phyloP scores from a whole-genome alignment of 148 eudicot species.

The Silene uniflora region DNA sequence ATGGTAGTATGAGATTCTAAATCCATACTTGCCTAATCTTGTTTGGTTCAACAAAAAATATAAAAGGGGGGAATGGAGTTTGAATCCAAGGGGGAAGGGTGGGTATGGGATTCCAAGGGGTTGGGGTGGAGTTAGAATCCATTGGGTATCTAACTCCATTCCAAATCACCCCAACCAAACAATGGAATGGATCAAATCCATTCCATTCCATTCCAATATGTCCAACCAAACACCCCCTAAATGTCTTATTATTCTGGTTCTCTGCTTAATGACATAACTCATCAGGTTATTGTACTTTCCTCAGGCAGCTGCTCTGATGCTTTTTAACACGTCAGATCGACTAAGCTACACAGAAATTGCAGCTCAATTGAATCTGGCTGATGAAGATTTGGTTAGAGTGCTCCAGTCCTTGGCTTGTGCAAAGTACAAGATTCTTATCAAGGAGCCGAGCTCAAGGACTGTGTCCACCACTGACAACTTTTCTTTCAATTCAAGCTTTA shows the following conservation, averaged over 20 bases:
- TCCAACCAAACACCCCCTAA: too few species aligned
- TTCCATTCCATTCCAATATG: too few species aligned
- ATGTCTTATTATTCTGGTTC: not conserved
- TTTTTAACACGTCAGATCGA: constrained; percentile 41
- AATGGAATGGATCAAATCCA: too few species aligned
- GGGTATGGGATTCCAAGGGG: too few species aligned
- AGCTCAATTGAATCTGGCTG: constrained; percentile 38
- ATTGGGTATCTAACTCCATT: too few species aligned
- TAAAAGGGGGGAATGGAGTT: too few species aligned
- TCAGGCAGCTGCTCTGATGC: constrained; percentile 53
- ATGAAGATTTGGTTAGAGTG: constrained; percentile 45
- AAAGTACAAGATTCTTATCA: constrained; percentile 37
- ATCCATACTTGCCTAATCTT: too few species aligned
- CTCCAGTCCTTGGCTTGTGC: constrained; percentile 47
- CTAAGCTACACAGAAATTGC: constrained; percentile 38
- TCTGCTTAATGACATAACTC: not conserved
- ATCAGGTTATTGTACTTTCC: not conserved
- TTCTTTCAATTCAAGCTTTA: constrained; percentile 39
- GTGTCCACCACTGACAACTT: constrained; percentile 37
- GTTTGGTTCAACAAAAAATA: too few species aligned
- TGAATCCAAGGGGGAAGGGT: too few species aligned
- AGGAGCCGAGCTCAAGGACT: constrained; percentile 33
- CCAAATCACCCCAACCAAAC: too few species aligned
- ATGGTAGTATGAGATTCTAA: too few species aligned
- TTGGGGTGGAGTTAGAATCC: too few species aligned